Conservation (phyloP, 1,139 yeast genomes). For the Candida anutae region DNA sequence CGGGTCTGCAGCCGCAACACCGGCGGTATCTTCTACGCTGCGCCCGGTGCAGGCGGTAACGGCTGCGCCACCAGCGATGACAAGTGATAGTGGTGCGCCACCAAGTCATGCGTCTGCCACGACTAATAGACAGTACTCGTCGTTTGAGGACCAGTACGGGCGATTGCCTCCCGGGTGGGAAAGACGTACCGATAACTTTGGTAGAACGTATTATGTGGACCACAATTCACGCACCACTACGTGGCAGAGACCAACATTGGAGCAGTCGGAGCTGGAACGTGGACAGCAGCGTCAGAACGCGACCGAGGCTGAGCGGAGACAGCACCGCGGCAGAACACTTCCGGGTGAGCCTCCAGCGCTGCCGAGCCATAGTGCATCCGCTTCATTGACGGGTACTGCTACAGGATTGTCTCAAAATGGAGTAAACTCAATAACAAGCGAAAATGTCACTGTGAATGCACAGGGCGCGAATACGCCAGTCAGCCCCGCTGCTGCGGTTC, state of each 20-base stretch:
- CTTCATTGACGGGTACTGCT: constrained; percentile 15
- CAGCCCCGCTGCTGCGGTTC: constrained; percentile 64
- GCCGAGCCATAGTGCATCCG: constrained; percentile 14
- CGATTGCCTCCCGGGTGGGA: constrained; percentile 99
- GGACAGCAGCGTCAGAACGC: constrained; percentile 51
- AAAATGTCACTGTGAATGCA: constrained; percentile 39
- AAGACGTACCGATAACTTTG: constrained; percentile 93
- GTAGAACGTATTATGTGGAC: constrained; percentile 95
- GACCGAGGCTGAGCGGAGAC: constrained; percentile 83
- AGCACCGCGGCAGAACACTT: constrained; percentile 82
- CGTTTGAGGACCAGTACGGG: constrained; percentile 96
- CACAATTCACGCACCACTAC: constrained; percentile 97
- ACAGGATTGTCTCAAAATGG: constrained; percentile 16
- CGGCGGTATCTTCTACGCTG: constrained; percentile 5
- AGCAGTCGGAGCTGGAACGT: constrained; percentile 61
- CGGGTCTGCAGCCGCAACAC: constrained; percentile 8
- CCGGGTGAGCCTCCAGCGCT: constrained; percentile 61
- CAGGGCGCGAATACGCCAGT: constrained; percentile 42
- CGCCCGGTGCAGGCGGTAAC: constrained; percentile 4
- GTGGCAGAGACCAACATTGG: constrained; percentile 90
- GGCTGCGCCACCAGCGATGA: constrained; percentile 9
- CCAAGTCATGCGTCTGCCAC: constrained; percentile 8
- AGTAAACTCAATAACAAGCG: constrained; percentile 21
- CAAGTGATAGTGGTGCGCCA: constrained; percentile 8
- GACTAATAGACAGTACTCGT: constrained; percentile 60